phyloP scores from a whole-genome alignment of 306 rosid species.

The Pachyrhizus erosus region DNA sequence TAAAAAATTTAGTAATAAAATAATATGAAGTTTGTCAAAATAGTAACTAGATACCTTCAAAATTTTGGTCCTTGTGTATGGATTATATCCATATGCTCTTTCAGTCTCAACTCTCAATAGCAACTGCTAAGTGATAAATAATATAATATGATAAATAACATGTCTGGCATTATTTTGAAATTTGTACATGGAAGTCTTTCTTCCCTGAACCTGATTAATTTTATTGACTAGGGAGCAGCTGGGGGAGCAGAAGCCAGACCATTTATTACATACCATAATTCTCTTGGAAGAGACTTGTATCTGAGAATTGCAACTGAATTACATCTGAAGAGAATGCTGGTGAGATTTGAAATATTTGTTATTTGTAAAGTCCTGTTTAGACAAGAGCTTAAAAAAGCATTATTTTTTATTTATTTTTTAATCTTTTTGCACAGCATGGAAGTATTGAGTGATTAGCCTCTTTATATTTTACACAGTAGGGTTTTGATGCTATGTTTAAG shows the following conservation, averaged over 20 bases:
- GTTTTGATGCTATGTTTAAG: background rate
- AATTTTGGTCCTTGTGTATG: background rate
- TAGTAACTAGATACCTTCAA: background rate
- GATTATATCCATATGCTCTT: background rate
- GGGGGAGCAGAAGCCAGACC: conserved; percentile 99
- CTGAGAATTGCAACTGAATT: conserved; percentile 97
- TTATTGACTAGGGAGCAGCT: conserved; percentile 87
- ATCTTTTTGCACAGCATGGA: background rate
- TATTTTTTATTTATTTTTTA: background rate
- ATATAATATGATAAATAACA: background rate
- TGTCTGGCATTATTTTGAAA: conserved; percentile 19
- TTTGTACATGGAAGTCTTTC: conserved; percentile 24
- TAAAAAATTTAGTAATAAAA: background rate
- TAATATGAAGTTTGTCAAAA: background rate
- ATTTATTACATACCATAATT: conserved; percentile 91
- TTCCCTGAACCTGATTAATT: conserved; percentile 47
- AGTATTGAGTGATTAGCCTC: conserved; percentile 18
- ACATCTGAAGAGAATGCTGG: conserved; percentile 98
- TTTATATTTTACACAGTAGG: background rate
- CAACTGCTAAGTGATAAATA: background rate
- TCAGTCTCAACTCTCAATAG: background rate
- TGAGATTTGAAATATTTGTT: conserved; percentile 51
- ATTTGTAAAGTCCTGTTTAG: conserved; percentile 1
- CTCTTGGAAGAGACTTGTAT: conserved; percentile 92
- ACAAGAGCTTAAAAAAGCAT: background rate